Evolutionary conservation across 2,329 filamentous ascomycete genomes (phyloP), one percentile per base, ranked within the genome.

Genomic region (Rugonectria rugulosa): DNA sequence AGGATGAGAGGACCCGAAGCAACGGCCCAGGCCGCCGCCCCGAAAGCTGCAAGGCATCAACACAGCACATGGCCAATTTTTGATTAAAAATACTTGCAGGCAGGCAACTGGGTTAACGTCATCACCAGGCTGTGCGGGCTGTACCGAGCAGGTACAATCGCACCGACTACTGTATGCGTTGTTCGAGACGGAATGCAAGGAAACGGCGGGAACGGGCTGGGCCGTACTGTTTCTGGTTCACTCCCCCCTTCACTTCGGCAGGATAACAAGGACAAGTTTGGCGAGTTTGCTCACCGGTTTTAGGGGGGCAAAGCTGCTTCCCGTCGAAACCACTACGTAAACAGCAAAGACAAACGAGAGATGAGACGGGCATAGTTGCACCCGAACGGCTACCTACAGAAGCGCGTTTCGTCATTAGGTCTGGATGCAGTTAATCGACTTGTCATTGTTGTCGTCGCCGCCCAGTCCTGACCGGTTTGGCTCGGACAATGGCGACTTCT

Each of bases 381-480:
- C 46, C 37, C 47, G 37, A 38, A 5, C 51, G 51, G 45, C 15
- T 51, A 20, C 36, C 46, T 21, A 43, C 52, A 55, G 45, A 32
- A 38, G 34, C 17, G 36, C 34, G 48, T 29, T 34, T 46, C n/a
- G 26, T 23, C 15, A 29, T 55, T 43, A 31, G 55, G 44, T 47
- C 43, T 38, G 51, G 40, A 54, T 53, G 49, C 44, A 46, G 38
- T 43, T 40, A 46, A 50, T 41, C 40, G 40, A 36, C 21, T 43
- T 41, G 37, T 48, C 46, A 43, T 40, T 8, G 20, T 23, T 41
- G 37, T 48, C 46, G 38, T 40, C 12, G 20, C n/a, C 20, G 19
- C 20, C 46, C 46, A n/a, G 56, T 44, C 29, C 45, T 59, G 62
- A 67, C 64, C 62, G 64, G 64, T 67, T 34, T 41, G 29, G 15